Percentiles rank a stretch among this genome's conserved stretches.
Evolutionary conservation across 768 basidiomycete species (phyloP).

Genomic region (Auricularia sp.): DNA sequence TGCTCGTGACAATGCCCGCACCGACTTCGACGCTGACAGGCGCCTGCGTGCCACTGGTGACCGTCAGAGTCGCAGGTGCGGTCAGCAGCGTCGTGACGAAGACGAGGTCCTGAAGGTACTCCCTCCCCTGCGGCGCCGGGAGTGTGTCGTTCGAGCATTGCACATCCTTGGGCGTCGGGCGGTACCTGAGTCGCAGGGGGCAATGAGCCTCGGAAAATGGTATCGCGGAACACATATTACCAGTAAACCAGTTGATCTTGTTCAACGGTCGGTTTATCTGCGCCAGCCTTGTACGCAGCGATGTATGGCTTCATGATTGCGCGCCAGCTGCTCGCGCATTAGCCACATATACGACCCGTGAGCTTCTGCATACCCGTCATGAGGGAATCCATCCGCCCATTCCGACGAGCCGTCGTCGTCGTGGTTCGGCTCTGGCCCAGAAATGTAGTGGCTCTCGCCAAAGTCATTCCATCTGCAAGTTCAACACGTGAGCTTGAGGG

Average conservation of each 20-base stretch:
- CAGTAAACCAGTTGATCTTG: slow-evolving; percentile 1
- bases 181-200: neutral
- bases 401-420: neutral
- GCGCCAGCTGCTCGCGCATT: neutral
- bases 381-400: slow-evolving; percentile 1
- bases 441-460: neutral
- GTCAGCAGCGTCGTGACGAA: slow-evolving; percentile 1
- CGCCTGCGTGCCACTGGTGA: slow-evolving; percentile 1
- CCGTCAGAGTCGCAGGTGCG: neutral
- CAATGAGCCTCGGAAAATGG: neutral
- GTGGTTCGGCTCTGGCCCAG: neutral
- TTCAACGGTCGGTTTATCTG: neutral
- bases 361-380: neutral
- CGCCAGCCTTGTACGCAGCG: neutral
- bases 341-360: neutral
- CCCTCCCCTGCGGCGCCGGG: neutral
- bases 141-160: neutral
- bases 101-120: neutral
- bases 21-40: neutral
- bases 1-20: neutral
- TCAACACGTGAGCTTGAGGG: neutral
- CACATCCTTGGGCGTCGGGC: neutral
- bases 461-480: neutral
- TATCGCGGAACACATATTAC: neutral
- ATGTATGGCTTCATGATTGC: neutral